Conservation (phyloP, 306 rosid species). For the Mimosa bimucronata region DNA sequence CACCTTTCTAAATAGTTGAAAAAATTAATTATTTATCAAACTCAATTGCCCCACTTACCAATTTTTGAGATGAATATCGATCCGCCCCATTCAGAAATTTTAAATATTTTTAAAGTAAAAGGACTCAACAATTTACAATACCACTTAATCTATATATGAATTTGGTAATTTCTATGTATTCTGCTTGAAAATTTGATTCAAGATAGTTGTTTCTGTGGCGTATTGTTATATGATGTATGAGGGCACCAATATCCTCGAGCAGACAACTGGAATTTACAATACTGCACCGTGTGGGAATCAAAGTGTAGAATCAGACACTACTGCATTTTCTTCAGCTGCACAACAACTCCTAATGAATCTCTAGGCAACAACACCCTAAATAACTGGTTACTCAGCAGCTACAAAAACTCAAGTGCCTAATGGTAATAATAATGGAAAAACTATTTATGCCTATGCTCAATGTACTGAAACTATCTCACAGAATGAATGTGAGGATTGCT, state of each 20-base stretch:
- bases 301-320: not conserved
- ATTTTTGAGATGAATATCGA: too few species aligned
- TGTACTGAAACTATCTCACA: not conserved
- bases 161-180: too few species aligned
- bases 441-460: conserved; percentile 1
- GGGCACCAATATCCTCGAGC: not conserved
- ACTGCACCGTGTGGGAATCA: not conserved
- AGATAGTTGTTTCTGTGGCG: not conserved
- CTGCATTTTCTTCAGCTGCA: not conserved
- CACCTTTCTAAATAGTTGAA: not conserved
- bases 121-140: not conserved
- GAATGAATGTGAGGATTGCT: not conserved
- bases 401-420: not conserved
- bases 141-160: too few species aligned
- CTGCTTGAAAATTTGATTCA: not conserved
- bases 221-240: not conserved
- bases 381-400: not conserved
- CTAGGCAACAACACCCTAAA: not conserved
- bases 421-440: not conserved
- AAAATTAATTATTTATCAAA: too few species aligned
- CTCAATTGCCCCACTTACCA: not conserved
- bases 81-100: too few species aligned
- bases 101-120: too few species aligned
- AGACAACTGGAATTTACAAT: not conserved
- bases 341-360: not conserved